Base-by-base conservation (phyloP, 1,139 yeast species). In the Kodamaea sp. region DNA sequence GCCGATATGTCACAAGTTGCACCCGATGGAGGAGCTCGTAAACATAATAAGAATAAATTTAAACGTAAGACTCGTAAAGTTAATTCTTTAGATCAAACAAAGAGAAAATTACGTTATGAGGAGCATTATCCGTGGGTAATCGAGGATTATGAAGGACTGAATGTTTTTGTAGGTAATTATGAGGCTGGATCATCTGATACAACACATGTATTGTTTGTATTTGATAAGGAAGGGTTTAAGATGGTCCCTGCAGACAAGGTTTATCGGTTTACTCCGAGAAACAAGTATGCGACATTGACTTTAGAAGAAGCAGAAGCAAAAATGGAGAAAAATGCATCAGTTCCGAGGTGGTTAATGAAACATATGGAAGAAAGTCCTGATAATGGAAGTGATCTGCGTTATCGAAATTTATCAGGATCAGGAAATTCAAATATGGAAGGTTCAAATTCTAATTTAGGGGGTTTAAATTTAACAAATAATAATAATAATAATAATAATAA, bases 81-180 rank as follows among this genome's bases (percentile, higher is more conserved):
- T 25, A 80, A 79, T 52, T 75, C 84, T 12, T 79, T 86, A 58
- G 87, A 87, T 53, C 97, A 89, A 50, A 78, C 77, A 8, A 90
- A 88, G 45, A 75, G 94, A 45, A 84, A 79, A 55, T 66, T 92
- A 47, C 73, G 97, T 53, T 92, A 90, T 57, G 98, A 92, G 62
- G 98, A 92, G 63, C 88, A 84, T 57, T 90, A 87, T 53, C 98
- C 98, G 0, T 92, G 98, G 98, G 95, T 94, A 12, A 70, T 94
- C 73, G 97, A 90, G 64, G 98, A 94, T 63, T 90, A 86, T 60
- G 96, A 88, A 52, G 96, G 96, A 40, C 75, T 79, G 45, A 90
- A 92, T 58, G 94, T 95, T 1, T 92, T 87, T 84, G 97, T 90
- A 20, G 97, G 98, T 27, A 85, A 84, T 52, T 90, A 87, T 63